These are phyloP conservation scores for Clarireedia monteithiana DNA, from an alignment of 2,329 filamentous ascomycete genomes.

Conservation along the genomic window DNA sequence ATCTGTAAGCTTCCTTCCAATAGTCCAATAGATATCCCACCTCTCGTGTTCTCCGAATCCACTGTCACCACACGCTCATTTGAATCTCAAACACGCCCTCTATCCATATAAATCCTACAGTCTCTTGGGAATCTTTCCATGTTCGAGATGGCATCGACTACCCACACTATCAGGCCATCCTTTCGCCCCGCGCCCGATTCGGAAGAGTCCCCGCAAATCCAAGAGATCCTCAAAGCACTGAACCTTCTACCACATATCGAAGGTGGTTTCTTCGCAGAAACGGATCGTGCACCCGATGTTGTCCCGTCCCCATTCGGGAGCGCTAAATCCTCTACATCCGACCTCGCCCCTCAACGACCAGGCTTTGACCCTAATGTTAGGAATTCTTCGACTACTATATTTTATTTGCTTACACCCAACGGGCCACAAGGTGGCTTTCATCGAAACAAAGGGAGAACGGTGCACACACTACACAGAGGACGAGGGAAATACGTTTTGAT, in stretches of 20 bases:
- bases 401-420: constrained; percentile 53
- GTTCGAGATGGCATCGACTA: background rate
- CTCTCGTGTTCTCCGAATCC: too few relatives aligned
- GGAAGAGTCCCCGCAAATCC: constrained; percentile 29
- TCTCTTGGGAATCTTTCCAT: too few relatives aligned
- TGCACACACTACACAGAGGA: constrained; percentile 58
- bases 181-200: constrained; percentile 20
- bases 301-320: constrained; percentile 48
- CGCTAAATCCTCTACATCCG: constrained; percentile 31
- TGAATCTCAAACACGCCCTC: too few relatives aligned
- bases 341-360: constrained; percentile 30
- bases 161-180: constrained; percentile 17
- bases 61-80: too few relatives aligned
- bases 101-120: too few relatives aligned
- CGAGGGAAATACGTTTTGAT: constrained; percentile 57
- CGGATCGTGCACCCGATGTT: constrained; percentile 43
- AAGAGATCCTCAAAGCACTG: constrained; percentile 36
- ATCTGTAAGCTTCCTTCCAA: too few relatives aligned
- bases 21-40: too few relatives aligned
- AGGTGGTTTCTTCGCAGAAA: constrained; percentile 58
- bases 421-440: constrained; percentile 54
- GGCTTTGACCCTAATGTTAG: constrained; percentile 37
- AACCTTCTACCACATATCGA: constrained; percentile 49
- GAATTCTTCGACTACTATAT: constrained; percentile 52
- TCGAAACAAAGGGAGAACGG: constrained; percentile 51